phyloP scores from a whole-genome alignment of 2,329 filamentous ascomycete species.

The Xylariaceae sp. region DNA sequence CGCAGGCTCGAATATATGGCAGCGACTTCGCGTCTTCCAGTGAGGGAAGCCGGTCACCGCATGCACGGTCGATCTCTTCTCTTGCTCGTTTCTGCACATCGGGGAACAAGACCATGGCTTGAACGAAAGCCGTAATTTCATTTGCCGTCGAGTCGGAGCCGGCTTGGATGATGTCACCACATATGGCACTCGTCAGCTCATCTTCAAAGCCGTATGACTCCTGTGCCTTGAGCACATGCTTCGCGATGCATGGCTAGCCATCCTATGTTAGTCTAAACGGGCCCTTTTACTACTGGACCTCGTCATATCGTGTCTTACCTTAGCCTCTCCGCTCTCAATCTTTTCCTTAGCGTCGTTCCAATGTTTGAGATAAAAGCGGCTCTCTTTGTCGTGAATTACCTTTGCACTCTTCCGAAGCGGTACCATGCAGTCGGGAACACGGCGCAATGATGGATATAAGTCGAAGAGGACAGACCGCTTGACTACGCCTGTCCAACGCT shows the following conservation, averaged over 20 bases:
- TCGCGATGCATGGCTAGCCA: neutral
- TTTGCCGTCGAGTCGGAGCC: neutral
- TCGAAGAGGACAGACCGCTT: neutral
- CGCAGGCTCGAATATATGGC: constrained; percentile 42
- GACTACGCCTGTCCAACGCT: neutral
- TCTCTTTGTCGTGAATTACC: neutral
- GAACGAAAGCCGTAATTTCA: constrained; percentile 22
- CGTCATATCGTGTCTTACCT: neutral
- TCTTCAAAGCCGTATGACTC: neutral
- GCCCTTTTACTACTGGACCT: neutral
- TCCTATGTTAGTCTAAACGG: neutral
- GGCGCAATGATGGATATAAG: neutral
- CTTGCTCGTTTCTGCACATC: constrained; percentile 26
- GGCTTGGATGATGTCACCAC: neutral
- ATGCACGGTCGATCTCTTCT: constrained; percentile 37
- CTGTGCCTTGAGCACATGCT: neutral
- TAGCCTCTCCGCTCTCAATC: neutral
- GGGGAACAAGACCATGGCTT: constrained; percentile 39
- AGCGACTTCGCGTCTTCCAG: constrained; percentile 40
- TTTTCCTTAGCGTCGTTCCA: neutral
- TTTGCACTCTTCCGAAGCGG: neutral
- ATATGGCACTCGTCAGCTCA: neutral
- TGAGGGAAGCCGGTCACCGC: constrained; percentile 40
- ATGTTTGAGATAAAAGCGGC: neutral
- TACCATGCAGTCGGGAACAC: neutral